These are phyloP conservation scores for Seminavis robusta DNA, from an alignment of 108 stramenopile genomes.

Conservation along the genomic window DNA sequence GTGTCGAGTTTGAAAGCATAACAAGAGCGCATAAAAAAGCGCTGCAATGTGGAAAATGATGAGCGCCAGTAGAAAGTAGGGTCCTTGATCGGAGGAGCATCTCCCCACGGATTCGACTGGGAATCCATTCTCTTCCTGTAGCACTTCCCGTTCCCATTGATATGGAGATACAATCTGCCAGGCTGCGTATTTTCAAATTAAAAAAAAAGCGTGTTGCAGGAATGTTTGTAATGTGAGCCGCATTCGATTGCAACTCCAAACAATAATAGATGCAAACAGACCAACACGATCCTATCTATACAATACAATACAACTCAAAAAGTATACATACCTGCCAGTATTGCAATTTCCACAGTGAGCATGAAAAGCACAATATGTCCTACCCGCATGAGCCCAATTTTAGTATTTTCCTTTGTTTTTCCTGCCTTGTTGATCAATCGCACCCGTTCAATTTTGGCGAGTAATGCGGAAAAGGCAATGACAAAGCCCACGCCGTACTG, in stretches of 20 bases:
- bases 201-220: too few species aligned
- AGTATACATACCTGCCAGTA: too few species aligned
- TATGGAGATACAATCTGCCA: slow-evolving; percentile 22
- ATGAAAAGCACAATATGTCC: slow-evolving; percentile 18
- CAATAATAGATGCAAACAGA: too few species aligned
- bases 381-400: slow-evolving; percentile 17
- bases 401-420: slow-evolving; percentile 10
- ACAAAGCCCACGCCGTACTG: slow-evolving; percentile 29
- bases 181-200: too few species aligned
- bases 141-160: slow-evolving; percentile 15
- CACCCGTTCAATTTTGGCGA: slow-evolving; percentile 35
- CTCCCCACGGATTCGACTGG: slow-evolving; percentile 16
- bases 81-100: slow-evolving; percentile 14
- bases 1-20: slow-evolving; percentile 25
- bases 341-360: slow-evolving; percentile 13
- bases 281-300: too few species aligned
- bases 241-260: too few species aligned
- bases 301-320: too few species aligned
- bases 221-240: too few species aligned
- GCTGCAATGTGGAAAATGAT: slow-evolving; percentile 20
- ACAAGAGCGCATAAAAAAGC: slow-evolving; percentile 21
- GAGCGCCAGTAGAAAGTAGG: slow-evolving; percentile 14
- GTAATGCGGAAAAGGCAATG: slow-evolving; percentile 10
- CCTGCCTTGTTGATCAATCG: slow-evolving; percentile 24
- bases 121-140: slow-evolving; percentile 14